A percentile compares a stretch with the other conserved stretches of the same genome.
phyloP scores from a whole-genome alignment of 176 grass and related monocot genomes.

The Stipa capillata region DNA sequence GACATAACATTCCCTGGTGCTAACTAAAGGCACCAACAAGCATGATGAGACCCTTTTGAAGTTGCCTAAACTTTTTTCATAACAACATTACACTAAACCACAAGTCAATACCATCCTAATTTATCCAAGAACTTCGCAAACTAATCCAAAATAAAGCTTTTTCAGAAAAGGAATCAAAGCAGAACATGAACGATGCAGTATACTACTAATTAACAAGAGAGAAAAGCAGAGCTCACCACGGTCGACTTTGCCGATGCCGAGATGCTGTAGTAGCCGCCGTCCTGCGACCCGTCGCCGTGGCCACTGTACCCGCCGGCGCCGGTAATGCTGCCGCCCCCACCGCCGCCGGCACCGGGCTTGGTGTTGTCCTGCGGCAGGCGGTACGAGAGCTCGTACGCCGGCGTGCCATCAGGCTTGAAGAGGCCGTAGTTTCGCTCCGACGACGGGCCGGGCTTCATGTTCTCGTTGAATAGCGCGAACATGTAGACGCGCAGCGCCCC shows the following conservation, averaged over 20 bases:
- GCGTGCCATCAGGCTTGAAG: constrained; percentile 57
- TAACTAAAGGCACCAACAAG: neutral
- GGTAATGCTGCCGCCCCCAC: constrained; percentile 17
- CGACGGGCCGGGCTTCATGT: constrained; percentile 51
- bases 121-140: neutral
- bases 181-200: neutral
- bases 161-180: neutral
- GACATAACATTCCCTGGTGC: neutral
- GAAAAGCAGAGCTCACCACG: neutral
- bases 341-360: constrained; percentile 1
- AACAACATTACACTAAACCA: neutral
- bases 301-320: neutral
- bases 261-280: constrained; percentile 58
- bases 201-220: neutral
- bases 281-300: neutral
- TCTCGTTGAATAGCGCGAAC: constrained; percentile 85
- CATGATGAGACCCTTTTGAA: neutral
- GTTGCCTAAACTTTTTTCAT: neutral
- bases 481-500: constrained; percentile 44
- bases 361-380: constrained; percentile 33
- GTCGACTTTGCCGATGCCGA: constrained; percentile 16
- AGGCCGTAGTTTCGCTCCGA: constrained; percentile 76
- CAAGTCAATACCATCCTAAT: neutral
- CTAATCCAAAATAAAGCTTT: neutral
- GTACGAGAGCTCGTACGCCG: constrained; percentile 47